phyloP scores from a whole-genome alignment of 148 eudicot genomes.

The Beta vulgaris region DNA sequence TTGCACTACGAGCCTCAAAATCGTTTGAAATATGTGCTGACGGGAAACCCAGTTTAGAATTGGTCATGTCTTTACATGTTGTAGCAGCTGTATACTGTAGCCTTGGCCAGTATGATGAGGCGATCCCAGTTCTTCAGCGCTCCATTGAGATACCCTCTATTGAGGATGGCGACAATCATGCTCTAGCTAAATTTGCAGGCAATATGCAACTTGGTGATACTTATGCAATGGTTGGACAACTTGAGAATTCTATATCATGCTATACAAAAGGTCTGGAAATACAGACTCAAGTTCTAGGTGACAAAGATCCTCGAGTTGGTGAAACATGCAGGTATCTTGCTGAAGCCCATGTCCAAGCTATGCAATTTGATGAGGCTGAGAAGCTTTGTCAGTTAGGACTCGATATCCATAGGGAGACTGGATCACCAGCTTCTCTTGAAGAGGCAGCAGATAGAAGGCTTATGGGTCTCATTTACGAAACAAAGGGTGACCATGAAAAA shows the following conservation, averaged over 20 bases:
- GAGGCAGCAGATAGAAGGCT: constrained; percentile 96
- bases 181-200: constrained; percentile 96
- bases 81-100: constrained; percentile 83
- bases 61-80: constrained; percentile 90
- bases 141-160: constrained; percentile 67
- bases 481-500: constrained; percentile 86
- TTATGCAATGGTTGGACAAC: constrained; percentile 79
- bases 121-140: constrained; percentile 70
- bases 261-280: constrained; percentile 73
- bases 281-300: constrained; percentile 75
- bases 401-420: constrained; percentile 76
- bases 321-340: constrained; percentile 93
- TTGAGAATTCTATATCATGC: constrained; percentile 68
- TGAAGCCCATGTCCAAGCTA: constrained; percentile 92
- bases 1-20: constrained; percentile 77
- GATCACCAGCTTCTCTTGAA: constrained; percentile 69
- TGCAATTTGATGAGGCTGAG: constrained; percentile 86
- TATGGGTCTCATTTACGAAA: constrained; percentile 92
- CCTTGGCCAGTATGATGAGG: constrained; percentile 71
- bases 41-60: constrained; percentile 79
- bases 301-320: constrained; percentile 78
- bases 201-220: constrained; percentile 98
- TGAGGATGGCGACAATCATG: constrained; percentile 73
- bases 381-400: constrained; percentile 86
- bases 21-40: constrained; percentile 77